phyloP scores from a whole-genome alignment of 139 green algal species.

The Tetradesmus obliquus region DNA sequence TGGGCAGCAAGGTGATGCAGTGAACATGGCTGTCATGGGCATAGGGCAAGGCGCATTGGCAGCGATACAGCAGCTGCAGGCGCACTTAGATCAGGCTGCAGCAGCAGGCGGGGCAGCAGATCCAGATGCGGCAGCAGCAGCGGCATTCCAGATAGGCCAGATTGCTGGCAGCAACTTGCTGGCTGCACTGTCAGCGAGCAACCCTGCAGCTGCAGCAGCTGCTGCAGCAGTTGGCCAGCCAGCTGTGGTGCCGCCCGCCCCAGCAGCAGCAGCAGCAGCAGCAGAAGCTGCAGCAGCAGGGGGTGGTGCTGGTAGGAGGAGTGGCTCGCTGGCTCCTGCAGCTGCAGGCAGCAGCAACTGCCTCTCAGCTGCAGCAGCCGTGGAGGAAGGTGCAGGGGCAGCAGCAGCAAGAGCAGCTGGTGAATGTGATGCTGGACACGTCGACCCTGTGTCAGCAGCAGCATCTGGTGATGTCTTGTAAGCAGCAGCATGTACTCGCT shows the following conservation, averaged over 20 bases:
- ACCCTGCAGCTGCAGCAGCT: conserved; percentile 1
- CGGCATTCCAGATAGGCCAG: conserved; percentile 7
- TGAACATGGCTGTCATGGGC: neutral
- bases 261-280: conserved; percentile 10
- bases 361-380: neutral
- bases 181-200: neutral
- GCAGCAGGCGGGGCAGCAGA: conserved; percentile 1
- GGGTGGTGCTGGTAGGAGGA: neutral
- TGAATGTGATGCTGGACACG: no score
- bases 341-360: conserved; percentile 34
- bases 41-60: neutral
- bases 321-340: neutral
- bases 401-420: neutral
- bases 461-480: neutral
- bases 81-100: conserved; percentile 12
- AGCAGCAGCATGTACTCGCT: no score
- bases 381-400: neutral
- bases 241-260: neutral
- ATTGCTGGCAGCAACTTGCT: conserved; percentile 27
- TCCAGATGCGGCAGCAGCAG: conserved; percentile 17
- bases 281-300: neutral
- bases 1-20: neutral
- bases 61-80: conserved; percentile 31
- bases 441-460: neutral
- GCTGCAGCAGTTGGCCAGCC: neutral